These are phyloP conservation scores for Talaromyces liani DNA, from an alignment of 495 filamentous ascomycete genomes.

Conservation along the genomic window DNA sequence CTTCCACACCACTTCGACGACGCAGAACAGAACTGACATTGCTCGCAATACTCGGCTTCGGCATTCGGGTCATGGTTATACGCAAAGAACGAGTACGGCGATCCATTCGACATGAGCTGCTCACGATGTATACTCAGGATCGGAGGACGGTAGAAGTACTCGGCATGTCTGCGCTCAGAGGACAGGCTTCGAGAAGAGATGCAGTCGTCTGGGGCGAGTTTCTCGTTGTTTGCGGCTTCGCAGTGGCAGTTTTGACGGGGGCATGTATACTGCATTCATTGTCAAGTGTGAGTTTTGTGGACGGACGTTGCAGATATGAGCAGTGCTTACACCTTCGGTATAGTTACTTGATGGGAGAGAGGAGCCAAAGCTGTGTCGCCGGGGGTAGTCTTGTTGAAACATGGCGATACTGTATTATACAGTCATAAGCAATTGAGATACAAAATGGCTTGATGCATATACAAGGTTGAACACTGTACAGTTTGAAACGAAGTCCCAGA, in stretches of 20 bases:
- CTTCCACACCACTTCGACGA: slow-evolving; percentile 9
- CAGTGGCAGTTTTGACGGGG: background rate
- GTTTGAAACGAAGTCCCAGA: background rate
- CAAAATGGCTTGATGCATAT: background rate
- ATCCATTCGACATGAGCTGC: background rate
- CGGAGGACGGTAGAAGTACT: slow-evolving; percentile 25
- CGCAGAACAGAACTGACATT: slow-evolving; percentile 6
- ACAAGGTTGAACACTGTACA: background rate
- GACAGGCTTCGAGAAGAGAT: background rate
- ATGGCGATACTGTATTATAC: slow-evolving; percentile 13
- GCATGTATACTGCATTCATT: background rate
- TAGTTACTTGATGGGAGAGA: slow-evolving; percentile 5
- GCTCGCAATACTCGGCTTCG: slow-evolving; percentile 8
- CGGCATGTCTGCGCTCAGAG: slow-evolving; percentile 18
- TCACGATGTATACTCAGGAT: slow-evolving; percentile 16
- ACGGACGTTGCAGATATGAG: background rate
- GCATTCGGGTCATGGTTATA: background rate
- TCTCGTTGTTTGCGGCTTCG: slow-evolving; percentile 2
- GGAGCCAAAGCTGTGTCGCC: slow-evolving; percentile 4
- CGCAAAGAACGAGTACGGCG: slow-evolving; percentile 1
- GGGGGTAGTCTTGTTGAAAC: background rate
- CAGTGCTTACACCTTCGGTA: slow-evolving; percentile 1
- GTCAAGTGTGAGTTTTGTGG: background rate
- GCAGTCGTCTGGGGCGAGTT: background rate
- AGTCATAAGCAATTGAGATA: background rate